A percentile compares a stretch with the other conserved stretches of the same genome.
Evolutionary conservation across 192 early-diverging fungal genomes (phyloP).

Genomic region (Entophlyctis luteolus): DNA sequence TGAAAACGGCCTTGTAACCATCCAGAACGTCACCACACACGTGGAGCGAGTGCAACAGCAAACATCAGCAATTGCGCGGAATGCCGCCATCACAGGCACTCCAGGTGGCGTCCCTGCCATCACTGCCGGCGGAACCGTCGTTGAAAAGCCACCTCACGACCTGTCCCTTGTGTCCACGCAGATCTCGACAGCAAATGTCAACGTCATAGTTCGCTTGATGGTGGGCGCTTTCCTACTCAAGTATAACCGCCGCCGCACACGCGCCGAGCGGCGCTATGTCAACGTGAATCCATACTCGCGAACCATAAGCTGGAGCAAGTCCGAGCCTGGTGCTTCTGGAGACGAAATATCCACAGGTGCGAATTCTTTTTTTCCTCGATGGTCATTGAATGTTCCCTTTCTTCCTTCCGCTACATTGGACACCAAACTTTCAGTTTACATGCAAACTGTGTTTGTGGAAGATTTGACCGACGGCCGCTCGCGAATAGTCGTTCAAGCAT

Average conservation of each 20-base stretch:
- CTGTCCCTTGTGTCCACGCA: no score
- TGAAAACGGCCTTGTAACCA: neutral
- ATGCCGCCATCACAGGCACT: no score
- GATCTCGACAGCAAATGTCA: slow-evolving; percentile 11
- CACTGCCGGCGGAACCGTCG: no score
- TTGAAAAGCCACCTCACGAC: no score
- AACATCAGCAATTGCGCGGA: no score
- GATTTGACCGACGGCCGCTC: slow-evolving; percentile 24
- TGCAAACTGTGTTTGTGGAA: slow-evolving; percentile 28
- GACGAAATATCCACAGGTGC: neutral
- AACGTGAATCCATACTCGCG: slow-evolving; percentile 25
- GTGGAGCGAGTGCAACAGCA: neutral
- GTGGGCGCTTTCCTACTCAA: slow-evolving; percentile 17
- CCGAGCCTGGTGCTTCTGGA: neutral
- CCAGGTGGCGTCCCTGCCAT: no score
- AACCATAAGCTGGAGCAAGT: slow-evolving; percentile 25
- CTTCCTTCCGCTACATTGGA: neutral
- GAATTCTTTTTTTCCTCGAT: neutral
- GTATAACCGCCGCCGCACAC: slow-evolving; percentile 24
- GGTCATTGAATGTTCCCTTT: neutral
- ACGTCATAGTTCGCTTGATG: slow-evolving; percentile 25
- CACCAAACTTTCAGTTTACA: no score
- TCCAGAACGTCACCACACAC: slow-evolving; percentile 1
- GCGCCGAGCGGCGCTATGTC: slow-evolving; percentile 21
- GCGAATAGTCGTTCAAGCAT: slow-evolving; percentile 16